Percentiles rank a stretch among this genome's conserved stretches.
Evolutionary conservation across 192 early-diverging fungal species (phyloP).

Genomic region (Coemansia sp.): DNA sequence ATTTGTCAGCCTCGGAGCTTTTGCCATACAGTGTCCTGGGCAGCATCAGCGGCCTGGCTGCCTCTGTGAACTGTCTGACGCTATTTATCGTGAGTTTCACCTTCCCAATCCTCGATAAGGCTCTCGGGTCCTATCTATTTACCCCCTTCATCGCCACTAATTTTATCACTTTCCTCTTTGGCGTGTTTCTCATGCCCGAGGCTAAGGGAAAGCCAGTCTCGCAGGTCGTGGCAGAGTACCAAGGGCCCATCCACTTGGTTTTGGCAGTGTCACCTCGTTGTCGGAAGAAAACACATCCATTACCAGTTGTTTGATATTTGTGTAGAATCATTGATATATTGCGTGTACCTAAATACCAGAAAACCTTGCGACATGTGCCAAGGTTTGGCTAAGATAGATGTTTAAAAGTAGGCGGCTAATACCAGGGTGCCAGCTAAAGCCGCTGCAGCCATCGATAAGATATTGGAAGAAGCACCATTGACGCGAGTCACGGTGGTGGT

Average conservation of each 20-base stretch:
- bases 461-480: conserved; percentile 29
- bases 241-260: conserved; percentile 35
- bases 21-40: conserved; percentile 71
- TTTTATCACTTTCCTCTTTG: conserved; percentile 42
- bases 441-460: conserved; percentile 37
- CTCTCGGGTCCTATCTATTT: conserved; percentile 66
- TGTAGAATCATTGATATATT: too few species aligned
- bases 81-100: conserved; percentile 69
- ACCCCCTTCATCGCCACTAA: conserved; percentile 63
- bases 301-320: too few species aligned
- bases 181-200: conserved; percentile 68
- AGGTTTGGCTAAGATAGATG: not conserved
- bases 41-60: conserved; percentile 66
- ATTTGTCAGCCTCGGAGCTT: conserved; percentile 73
- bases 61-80: conserved; percentile 67
- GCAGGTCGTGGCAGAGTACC: conserved; percentile 47
- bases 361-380: not conserved
- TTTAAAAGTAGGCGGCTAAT: conserved; percentile 44
- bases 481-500: conserved; percentile 41
- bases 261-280: not conserved
- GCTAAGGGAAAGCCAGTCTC: conserved; percentile 63
- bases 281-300: not conserved
- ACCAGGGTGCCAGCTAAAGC: conserved; percentile 46
- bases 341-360: too few species aligned
- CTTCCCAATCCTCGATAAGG: conserved; percentile 62